Evolutionary conservation across 2,329 filamentous ascomycete genomes (phyloP).

Genomic region (Lachnellula arida): DNA sequence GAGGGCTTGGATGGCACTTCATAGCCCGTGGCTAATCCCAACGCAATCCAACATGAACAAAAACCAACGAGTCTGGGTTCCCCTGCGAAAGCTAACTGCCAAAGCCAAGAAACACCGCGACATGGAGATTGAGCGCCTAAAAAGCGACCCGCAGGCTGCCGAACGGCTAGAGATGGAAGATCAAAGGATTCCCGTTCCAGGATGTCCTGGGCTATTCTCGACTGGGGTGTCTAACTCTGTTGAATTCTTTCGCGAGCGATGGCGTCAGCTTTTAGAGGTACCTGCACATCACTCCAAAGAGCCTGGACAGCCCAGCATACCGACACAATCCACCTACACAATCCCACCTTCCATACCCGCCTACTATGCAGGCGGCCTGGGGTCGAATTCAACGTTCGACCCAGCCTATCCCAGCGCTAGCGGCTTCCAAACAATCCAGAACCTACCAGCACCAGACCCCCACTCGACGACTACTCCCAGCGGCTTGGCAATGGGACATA

Average conservation of each 20-base stretch:
- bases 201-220: constrained; percentile 29
- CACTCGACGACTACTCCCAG: constrained; percentile 1
- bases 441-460: background rate
- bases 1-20: constrained; percentile 35
- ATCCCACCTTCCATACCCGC: background rate
- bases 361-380: background rate
- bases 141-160: constrained; percentile 26
- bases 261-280: constrained; percentile 28
- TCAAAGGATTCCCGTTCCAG: constrained; percentile 19
- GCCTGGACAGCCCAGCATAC: background rate
- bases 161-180: constrained; percentile 22
- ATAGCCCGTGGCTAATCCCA: constrained; percentile 23
- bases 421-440: background rate
- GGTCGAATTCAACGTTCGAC: constrained; percentile 3
- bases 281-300: background rate
- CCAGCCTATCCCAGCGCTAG: background rate
- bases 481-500: background rate
- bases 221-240: constrained; percentile 8
- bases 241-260: constrained; percentile 27
- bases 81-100: constrained; percentile 52
- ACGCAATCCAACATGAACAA: constrained; percentile 29
- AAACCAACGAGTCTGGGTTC: constrained; percentile 55
- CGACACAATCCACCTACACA: background rate
- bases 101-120: constrained; percentile 43
- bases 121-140: constrained; percentile 30